These are phyloP conservation scores for Triangularia setosa DNA, from an alignment of 2,329 filamentous ascomycete genomes.

Conservation along the genomic window DNA sequence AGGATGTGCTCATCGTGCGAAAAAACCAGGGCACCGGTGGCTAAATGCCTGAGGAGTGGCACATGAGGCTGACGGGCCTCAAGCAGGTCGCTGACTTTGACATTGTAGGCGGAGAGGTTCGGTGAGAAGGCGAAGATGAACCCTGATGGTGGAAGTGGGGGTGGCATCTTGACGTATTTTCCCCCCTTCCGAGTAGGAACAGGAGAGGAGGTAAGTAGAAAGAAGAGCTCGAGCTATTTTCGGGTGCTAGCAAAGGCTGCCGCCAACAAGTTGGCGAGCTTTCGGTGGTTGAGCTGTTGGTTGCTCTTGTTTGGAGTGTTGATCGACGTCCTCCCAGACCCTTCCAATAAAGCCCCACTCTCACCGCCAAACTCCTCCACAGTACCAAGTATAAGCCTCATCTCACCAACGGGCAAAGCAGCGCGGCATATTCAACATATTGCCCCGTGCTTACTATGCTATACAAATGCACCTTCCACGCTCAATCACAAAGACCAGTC, in stretches of 20 bases:
- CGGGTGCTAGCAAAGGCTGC: too few relatives aligned
- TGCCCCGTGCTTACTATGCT: slow-evolving; percentile 3
- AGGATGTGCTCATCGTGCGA: slow-evolving; percentile 31
- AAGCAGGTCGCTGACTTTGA: slow-evolving; percentile 25
- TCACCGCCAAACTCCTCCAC: neutral
- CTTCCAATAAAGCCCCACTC: neutral
- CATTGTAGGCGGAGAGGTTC: slow-evolving; percentile 21
- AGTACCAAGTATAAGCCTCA: neutral
- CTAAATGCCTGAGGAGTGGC: slow-evolving; percentile 20
- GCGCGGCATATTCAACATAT: neutral
- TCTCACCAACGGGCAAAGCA: neutral
- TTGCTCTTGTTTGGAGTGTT: too few relatives aligned
- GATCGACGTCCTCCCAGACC: neutral
- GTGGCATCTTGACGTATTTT: neutral
- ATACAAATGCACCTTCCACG: neutral
- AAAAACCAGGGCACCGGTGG: slow-evolving; percentile 31
- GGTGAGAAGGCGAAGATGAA: slow-evolving; percentile 26
- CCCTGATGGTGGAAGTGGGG: slow-evolving; percentile 15
- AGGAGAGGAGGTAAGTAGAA: neutral
- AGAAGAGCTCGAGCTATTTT: neutral
- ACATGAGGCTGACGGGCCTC: slow-evolving; percentile 9
- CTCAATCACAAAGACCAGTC: slow-evolving; percentile 1
- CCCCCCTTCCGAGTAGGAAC: neutral
- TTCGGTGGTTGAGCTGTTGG: too few relatives aligned
- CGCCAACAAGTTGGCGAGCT: too few relatives aligned